Evolutionary conservation across 768 basidiomycete genomes (phyloP).

Genomic region (Boletus coccyginus): DNA sequence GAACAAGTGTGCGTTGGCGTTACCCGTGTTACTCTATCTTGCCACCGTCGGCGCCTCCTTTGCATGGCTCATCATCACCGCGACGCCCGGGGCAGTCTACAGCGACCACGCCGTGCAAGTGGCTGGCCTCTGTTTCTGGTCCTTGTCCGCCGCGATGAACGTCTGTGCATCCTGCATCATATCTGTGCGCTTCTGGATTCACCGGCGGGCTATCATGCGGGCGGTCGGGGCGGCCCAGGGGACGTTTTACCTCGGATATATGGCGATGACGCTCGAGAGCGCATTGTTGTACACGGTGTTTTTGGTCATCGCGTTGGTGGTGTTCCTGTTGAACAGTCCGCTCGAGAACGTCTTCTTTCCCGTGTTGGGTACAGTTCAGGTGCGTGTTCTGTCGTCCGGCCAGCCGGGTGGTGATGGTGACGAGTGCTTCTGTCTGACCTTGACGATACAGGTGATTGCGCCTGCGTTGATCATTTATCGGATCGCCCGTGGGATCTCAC

Average conservation of each 20-base stretch:
- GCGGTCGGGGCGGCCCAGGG: constrained; percentile 14
- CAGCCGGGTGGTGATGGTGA: too few species aligned
- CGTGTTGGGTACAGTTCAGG: constrained; percentile 20
- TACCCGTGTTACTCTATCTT: constrained; percentile 15
- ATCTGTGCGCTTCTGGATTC: constrained; percentile 14
- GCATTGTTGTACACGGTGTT: constrained; percentile 17
- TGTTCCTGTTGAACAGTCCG: constrained; percentile 20
- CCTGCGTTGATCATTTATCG: constrained; percentile 22
- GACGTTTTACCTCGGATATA: constrained; percentile 20
- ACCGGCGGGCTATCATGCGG: constrained; percentile 10
- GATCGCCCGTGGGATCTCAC: constrained; percentile 18
- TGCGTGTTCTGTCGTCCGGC: background rate
- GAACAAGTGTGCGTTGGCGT: background rate
- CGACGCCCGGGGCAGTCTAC: constrained; percentile 16
- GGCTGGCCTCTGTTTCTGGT: constrained; percentile 11
- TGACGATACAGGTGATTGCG: constrained; percentile 11
- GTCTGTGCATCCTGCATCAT: constrained; percentile 17
- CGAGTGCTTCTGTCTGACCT: background rate
- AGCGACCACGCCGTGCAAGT: constrained; percentile 14
- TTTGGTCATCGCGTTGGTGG: constrained; percentile 7
- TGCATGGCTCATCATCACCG: constrained; percentile 15
- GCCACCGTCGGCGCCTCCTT: constrained; percentile 14
- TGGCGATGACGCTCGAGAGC: constrained; percentile 28
- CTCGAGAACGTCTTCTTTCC: constrained; percentile 25
- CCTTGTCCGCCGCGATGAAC: constrained; percentile 16